These are phyloP conservation scores for Dothideomycetidae sp. DNA, from an alignment of 2,329 filamentous ascomycete genomes.

Conservation along the genomic window DNA sequence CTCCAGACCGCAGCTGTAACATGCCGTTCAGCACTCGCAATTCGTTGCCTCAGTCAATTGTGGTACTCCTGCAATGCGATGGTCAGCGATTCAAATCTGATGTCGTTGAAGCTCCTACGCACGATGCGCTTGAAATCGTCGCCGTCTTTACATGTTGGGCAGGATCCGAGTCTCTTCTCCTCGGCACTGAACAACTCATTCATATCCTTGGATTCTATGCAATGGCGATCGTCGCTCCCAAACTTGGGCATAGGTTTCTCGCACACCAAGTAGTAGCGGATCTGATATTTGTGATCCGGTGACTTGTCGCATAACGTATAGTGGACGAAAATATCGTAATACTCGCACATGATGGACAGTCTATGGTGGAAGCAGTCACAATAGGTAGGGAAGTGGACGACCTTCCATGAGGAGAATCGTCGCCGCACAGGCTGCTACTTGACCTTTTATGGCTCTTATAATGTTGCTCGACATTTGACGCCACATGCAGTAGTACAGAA, in stretches of 20 bases:
- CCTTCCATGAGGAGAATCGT: too few relatives aligned
- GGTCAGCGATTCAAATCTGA: too few relatives aligned
- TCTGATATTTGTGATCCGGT: neutral
- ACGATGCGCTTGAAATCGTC: neutral
- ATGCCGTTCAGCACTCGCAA: constrained; percentile 1
- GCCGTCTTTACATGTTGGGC: neutral
- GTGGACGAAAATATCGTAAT: neutral
- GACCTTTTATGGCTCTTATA: too few relatives aligned
- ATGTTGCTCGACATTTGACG: too few relatives aligned
- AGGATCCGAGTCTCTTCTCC: neutral
- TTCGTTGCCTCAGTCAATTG: neutral
- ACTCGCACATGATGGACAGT: neutral
- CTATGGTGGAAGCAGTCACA: too few relatives aligned
- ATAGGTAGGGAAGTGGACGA: too few relatives aligned
- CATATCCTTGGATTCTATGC: neutral
- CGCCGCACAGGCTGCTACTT: too few relatives aligned
- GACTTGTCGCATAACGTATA: neutral
- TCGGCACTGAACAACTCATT: neutral
- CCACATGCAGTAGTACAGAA: too few relatives aligned
- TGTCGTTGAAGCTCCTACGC: too few relatives aligned
- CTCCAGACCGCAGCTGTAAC: too few relatives aligned
- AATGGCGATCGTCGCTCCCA: neutral
- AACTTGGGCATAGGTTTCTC: neutral
- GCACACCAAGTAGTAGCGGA: neutral
- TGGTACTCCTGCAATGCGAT: neutral